phyloP scores from a whole-genome alignment of 108 stramenopile genomes.

The Skeletonema tropicum region DNA sequence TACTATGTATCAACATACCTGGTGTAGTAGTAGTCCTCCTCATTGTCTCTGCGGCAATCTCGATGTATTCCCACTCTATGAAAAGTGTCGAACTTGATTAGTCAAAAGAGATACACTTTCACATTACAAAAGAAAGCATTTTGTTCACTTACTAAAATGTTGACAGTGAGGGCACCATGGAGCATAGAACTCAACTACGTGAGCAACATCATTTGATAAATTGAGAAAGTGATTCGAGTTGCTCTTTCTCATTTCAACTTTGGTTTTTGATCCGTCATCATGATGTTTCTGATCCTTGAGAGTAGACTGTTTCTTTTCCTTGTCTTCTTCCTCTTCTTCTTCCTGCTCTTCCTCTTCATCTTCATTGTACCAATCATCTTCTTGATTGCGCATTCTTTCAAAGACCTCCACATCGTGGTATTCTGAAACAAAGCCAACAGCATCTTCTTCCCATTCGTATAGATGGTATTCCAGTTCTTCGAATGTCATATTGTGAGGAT shows the following conservation, averaged over 20 bases:
- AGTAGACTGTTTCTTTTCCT: neutral
- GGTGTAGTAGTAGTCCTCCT: constrained; percentile 29
- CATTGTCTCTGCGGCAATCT: constrained; percentile 35
- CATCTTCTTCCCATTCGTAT: constrained; percentile 34
- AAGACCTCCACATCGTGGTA: constrained; percentile 8
- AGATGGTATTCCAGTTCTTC: constrained; percentile 25
- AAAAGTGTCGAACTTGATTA: no score
- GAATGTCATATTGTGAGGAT: constrained; percentile 22
- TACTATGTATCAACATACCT: neutral
- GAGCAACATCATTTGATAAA: constrained; percentile 19
- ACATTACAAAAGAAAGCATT: no score
- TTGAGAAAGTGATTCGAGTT: constrained; percentile 15
- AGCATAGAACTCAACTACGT: constrained; percentile 39
- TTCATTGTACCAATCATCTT: constrained; percentile 11
- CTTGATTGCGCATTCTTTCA: constrained; percentile 9
- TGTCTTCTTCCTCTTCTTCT: constrained; percentile 11
- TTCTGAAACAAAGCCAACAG: constrained; percentile 11
- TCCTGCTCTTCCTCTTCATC: constrained; percentile 18
- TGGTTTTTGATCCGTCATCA: constrained; percentile 14
- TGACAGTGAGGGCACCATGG: constrained; percentile 50
- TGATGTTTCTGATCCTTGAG: neutral
- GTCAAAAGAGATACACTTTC: no score
- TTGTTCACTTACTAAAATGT: constrained; percentile 17
- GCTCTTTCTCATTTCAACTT: constrained; percentile 10
- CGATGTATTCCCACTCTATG: constrained; percentile 29